Conservation (phyloP, 2,329 filamentous ascomycete genomes). For the Lachnellula suecica region DNA sequence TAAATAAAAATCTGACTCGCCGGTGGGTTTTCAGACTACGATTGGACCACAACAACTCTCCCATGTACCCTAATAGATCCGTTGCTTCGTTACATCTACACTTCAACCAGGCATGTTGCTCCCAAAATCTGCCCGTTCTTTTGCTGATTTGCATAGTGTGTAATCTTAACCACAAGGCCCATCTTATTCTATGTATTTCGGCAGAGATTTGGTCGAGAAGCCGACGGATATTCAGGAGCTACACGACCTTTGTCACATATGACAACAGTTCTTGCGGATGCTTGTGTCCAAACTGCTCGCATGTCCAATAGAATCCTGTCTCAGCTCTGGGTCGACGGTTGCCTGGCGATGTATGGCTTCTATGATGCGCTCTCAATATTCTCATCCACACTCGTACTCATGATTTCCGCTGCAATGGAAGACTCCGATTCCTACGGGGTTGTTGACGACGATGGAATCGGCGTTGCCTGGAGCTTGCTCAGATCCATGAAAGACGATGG, state of each 20-base stretch:
- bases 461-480: slow-evolving; percentile 21
- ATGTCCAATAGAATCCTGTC: slow-evolving; percentile 38
- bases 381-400: slow-evolving; percentile 37
- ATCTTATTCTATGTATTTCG: slow-evolving; percentile 39
- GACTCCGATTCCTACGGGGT: background rate
- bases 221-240: background rate
- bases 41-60: slow-evolving; percentile 33
- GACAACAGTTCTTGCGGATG: slow-evolving; percentile 36
- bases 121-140: background rate
- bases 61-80: slow-evolving; percentile 13
- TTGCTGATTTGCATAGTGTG: slow-evolving; percentile 24
- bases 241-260: slow-evolving; percentile 32
- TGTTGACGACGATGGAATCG: slow-evolving; percentile 20
- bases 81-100: slow-evolving; percentile 34
- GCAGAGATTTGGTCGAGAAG: slow-evolving; percentile 16
- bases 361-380: slow-evolving; percentile 41
- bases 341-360: slow-evolving; percentile 38
- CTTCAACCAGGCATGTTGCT: slow-evolving; percentile 33
- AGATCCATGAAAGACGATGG: slow-evolving; percentile 24
- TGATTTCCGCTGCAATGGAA: slow-evolving; percentile 32
- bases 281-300: slow-evolving; percentile 38
- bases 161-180: slow-evolving; percentile 38
- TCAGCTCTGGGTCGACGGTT: slow-evolving; percentile 38
- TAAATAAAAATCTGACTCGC: too few species aligned
- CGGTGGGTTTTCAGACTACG: too few species aligned